Evolutionary conservation across 148 eudicot species (phyloP), one percentile per base, ranked within the genome.

Genomic region (Rhododendron henanense): DNA sequence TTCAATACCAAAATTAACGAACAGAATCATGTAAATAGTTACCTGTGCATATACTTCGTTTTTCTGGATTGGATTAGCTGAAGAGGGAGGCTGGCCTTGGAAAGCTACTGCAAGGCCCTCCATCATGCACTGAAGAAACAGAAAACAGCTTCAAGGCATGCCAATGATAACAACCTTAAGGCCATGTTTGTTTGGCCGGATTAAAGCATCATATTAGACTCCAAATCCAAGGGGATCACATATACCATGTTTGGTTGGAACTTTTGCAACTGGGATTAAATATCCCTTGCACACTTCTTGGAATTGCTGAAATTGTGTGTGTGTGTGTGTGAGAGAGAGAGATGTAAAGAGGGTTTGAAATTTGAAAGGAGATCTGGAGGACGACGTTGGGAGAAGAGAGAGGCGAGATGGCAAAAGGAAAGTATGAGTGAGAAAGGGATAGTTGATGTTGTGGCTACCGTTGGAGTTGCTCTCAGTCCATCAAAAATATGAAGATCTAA

Each of bases 11-110:
- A 53, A 85, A 25, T 65, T 50, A 11, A 61, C 18, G 41, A 6
- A 57, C 31, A 45, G 59, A 25, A 57, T 39, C 78, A 44, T 23
- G 19, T 61, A 59, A 28, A 55, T 48, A 3, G 55, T 85, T 79
- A 95, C 98, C 98, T 95, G 93, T n/a, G 91, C 97, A 89, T 90
- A 88, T 86, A 93, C 85, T 92, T 95, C 97, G 85, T 91, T 93
- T 86, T 88, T 90, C 87, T 89, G 92, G 67, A 59, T 82, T 39
- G 88, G 85, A 89, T 86, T 89, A 76, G 90, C 91, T 83, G 97
- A 90, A 90, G 92, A 63, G 21, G 92, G 92, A 87, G 95, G 94
- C 84, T 89, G 92, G 85, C 85, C 83, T 90, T 91, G 92, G 90
- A 96, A 95, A 84, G 92, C 90, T 31, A 95, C 69, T 84, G 77